Base-by-base conservation (phyloP, 73 alveolate genomes). In the Paramecium tetraurelia region DNA sequence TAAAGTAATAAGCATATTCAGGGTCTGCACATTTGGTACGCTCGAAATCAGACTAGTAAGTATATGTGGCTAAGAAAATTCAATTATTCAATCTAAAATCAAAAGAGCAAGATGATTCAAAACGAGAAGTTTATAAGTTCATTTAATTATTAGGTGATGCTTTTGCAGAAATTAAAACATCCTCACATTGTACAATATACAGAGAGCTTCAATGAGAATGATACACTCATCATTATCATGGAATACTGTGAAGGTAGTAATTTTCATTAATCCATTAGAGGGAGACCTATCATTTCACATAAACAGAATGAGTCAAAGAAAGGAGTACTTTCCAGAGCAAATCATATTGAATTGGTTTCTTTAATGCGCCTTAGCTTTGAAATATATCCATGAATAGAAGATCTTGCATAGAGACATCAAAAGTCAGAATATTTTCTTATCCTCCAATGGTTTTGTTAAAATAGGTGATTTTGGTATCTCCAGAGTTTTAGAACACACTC, bases 401-500 rank as follows among this genome's bases (percentile, higher is more conserved):
- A 96, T 98, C 22, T 88, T 98, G 87, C 99, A 98, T 95, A 69
- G 99, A 87, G 99, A 98, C 93, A 94, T 98, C 20, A 98, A 98
- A 75, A 95, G 99, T 20, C 94, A 95, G 75, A 98, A 98, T 92
- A 96, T 98, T 35, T 98, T 98, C 92, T 86, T 98, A 36, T 96
- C 99, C 80, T 98, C 98, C 84, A 97, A 98, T 90, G 97, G 97
- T 77, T 95, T 97, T 58, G 99, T 98, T 1, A 98, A 98, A 85
- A 92, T 98, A 5, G 99, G 99, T 7, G 99, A 98, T 93, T 98
- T 98, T 89, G 99, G 99, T 58, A 97, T 98, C 8, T 96, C 99
- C 8, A 97, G 95, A 95, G 98, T 98, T 14, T 95, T 98, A 18
- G 97, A 97, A 85, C 96, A 95, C 87, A 96, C 99, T 2, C 40